Base-by-base conservation (phyloP, 139 green algal genomes). In the Dunaliella primolecta region DNA sequence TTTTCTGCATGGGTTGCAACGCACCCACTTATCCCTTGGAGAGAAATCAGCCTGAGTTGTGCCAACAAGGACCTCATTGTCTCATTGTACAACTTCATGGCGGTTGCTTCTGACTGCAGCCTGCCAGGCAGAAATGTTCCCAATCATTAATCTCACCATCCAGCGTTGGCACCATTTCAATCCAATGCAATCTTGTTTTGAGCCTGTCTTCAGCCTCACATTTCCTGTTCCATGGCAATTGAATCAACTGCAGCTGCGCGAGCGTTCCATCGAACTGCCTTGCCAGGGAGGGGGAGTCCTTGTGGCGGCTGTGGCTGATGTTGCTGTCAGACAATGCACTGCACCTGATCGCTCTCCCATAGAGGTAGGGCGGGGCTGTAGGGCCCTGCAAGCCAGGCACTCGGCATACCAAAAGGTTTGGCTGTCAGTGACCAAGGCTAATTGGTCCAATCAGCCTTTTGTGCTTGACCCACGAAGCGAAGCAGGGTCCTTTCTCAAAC, bases 321-420 rank as follows among this genome's bases (percentile, higher is more conserved):
- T 95, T 30, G 82, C 93, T 72, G 88, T 97, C 33, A 85, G 94
- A 3, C 56, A 76, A 1, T 87, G 84, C 24, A 71, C 89, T 36
- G 88, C 83, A 24, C 64, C 56, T 25, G 72, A 25, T 29, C 23
- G 78, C 20, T 74, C 89, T 0, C 92, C 93, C 23, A 81, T 94
- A 78, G 95, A 98, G 89, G 86, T 96, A 70, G 31, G 85, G 27
- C 27, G 25, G 36, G 33, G 74, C 24, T 20, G 56, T 72, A 20
- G 27, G 75, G 75, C 72, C 72, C 30, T 25, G 72, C 72, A 25
- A 78, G 75, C 2, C n/a, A 81, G 75, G 2, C 27, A 33, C 27
- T 3, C 72, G 32, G 27, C 3, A n/a, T 78, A 3, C 30, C 25
- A 78, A 15, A 15, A 33, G n/a, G 46, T 27, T 3, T 24, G 11